Evolutionary conservation across 2,329 filamentous ascomycete species (phyloP).

Genomic region (Alternaria angustiovoidea): DNA sequence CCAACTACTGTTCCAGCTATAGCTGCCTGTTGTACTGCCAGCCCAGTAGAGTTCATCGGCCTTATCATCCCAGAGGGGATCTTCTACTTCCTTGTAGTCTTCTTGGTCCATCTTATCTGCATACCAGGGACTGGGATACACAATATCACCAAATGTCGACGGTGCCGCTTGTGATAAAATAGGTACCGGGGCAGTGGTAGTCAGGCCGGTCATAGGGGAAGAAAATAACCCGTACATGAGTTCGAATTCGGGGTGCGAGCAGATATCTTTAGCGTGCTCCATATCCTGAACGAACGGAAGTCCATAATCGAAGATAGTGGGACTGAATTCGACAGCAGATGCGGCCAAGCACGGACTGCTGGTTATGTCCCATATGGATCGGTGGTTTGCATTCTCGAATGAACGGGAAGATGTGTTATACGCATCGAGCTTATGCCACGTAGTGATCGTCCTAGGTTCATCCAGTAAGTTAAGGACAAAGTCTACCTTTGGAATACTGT

Average conservation of each 20-base stretch:
- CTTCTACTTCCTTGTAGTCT: no score
- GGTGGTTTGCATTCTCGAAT: slow-evolving; percentile 6
- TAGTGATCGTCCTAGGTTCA: slow-evolving; percentile 18
- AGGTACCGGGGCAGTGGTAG: slow-evolving; percentile 55
- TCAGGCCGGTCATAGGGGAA: slow-evolving; percentile 54
- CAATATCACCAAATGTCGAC: slow-evolving; percentile 54
- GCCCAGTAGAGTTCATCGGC: slow-evolving; percentile 64
- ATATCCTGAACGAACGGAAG: slow-evolving; percentile 13
- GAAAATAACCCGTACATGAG: slow-evolving; percentile 57
- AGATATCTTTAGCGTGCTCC: slow-evolving; percentile 14
- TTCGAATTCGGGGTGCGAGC: slow-evolving; percentile 47
- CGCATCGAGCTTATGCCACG: slow-evolving; percentile 6
- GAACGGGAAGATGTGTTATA: background rate
- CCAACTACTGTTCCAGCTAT: slow-evolving; percentile 51
- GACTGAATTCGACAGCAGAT: background rate
- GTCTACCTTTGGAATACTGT: slow-evolving; percentile 13
- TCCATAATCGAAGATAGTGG: slow-evolving; percentile 2
- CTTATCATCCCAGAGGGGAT: slow-evolving; percentile 50
- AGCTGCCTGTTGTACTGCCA: slow-evolving; percentile 64
- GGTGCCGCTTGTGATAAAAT: slow-evolving; percentile 57
- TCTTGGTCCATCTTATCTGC: no score
- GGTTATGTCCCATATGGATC: slow-evolving; percentile 8
- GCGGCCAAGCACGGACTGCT: background rate
- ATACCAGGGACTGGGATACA: no score
- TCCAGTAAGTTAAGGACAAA: slow-evolving; percentile 19